These are phyloP conservation scores for Blastocystis sp. DNA, from an alignment of 352 stramenopile genomes.

Conservation along the genomic window DNA sequence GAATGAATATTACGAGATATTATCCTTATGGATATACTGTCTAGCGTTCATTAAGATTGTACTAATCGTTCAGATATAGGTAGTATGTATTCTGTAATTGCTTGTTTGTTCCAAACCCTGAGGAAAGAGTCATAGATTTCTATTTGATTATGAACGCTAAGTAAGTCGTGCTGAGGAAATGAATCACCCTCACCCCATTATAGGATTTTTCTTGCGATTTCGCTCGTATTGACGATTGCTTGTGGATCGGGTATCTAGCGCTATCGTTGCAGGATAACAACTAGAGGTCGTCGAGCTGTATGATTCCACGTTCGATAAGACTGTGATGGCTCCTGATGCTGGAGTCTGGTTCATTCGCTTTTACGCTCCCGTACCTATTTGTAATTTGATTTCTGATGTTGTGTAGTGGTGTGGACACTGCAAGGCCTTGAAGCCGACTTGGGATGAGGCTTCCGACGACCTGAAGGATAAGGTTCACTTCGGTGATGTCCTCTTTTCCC, in stretches of 20 bases:
- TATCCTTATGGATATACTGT: slow-evolving; percentile 56
- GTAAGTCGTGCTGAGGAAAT: background rate
- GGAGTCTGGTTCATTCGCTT: slow-evolving; percentile 52
- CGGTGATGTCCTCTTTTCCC: background rate
- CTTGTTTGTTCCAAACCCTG: background rate
- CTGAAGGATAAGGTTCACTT: slow-evolving; percentile 27
- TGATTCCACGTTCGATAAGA: slow-evolving; percentile 26
- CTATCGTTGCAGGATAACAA: background rate
- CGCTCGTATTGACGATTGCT: background rate
- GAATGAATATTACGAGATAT: slow-evolving; percentile 44
- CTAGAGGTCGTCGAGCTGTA: slow-evolving; percentile 38
- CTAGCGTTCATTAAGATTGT: background rate
- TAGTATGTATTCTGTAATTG: background rate
- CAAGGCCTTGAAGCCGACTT: slow-evolving; percentile 2
- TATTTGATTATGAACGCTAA: background rate
- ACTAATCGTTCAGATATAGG: background rate
- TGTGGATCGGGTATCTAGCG: background rate
- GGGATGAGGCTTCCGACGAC: slow-evolving; percentile 4
- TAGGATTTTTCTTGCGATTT: background rate
- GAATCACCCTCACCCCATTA: background rate
- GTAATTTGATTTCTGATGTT: background rate
- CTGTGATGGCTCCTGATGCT: slow-evolving; percentile 1
- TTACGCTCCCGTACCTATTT: slow-evolving; percentile 22
- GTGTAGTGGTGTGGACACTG: slow-evolving; percentile 52
- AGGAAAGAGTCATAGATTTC: background rate